Base-by-base conservation (phyloP, 306 rosid genomes). In the Sicyos baderoa region DNA sequence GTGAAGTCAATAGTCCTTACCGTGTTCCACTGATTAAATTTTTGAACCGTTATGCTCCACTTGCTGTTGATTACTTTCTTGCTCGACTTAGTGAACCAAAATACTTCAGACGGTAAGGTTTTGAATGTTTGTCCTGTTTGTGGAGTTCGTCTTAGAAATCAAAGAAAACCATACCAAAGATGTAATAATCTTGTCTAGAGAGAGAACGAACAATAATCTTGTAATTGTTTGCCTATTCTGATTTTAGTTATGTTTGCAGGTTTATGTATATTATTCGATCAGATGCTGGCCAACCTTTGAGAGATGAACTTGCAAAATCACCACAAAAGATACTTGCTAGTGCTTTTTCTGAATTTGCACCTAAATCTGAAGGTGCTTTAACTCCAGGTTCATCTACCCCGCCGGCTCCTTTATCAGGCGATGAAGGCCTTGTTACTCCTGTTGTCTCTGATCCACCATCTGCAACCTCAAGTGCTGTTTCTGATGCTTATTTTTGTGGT, bases 241-340 rank as follows among this genome's bases (percentile, higher is more conserved):
- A 29, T 70, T 70, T 32, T 70, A 68, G 73, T 70, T 70, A 29
- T 16, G 25, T 17, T 68, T 10, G 54, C 84, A 94, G 99, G 78
- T 94, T 90, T 80, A 90, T 90, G 91, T 88, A 88, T 78, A 85
- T 94, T 60, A 85, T 94, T 68, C 87, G 86, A 52, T 90, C 97
- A 70, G 99, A 94, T 79, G 95, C 96, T 6, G 99, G 99, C 54
- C 97, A 88, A 74, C 89, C 96, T 9, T 68, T 94, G 79, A 85
- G 99, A 83, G 99, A 94, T 69, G 99, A 94, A 76, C 99, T 94
- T 80, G 89, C 99, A 55, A 94, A 94, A 77, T 94, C 97, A 51
- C 97, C 97, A 17, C 91, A 90, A 58, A 88, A 88, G 88, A 88
- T 94, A 76, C 96, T 94, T 77, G 78, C 89, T 12, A 85, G 91